Evolutionary conservation across 208 protist species (phyloP), one percentile per base, ranked within the genome.

Genomic region (Acanthamoeba lenticulata): DNA sequence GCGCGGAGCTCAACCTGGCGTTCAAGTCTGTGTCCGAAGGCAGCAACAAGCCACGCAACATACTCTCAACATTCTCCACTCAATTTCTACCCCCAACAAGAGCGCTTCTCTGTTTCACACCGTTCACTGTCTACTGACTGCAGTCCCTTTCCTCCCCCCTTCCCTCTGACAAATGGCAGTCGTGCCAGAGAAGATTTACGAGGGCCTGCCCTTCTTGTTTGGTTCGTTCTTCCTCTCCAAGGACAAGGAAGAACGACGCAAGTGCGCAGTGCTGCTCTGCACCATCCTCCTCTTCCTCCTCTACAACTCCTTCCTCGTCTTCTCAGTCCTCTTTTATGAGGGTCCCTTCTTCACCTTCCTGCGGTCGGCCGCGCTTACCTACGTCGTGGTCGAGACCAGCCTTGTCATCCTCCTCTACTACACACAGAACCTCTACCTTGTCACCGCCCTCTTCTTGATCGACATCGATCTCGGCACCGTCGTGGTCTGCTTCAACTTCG

Each of bases 311-410:
- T 83, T 83, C 24, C 45, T 90, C 40, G 34, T 60, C 24, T 44
- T 13, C n/a, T 67, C 55, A 19, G 83, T 47, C 17, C 17, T 90
- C 40, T 90, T 90, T 29, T 67, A 90, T 32, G 83, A 60, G 27
- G 55, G 55, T 2, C 83, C 83, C 29, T 90, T 90, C 83, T 90
- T 90, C 49, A 90, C 45, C 34, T 69, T 90, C 52, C 83, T 90
- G 9, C 42, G 45, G 6, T 69, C 83, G 27, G 83, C 83, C 29
- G 83, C 83, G 7, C 55, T 60, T 47, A 65, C 45, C 83, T 60
- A 60, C 45, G 3, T 90, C 27, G 29, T 49, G 38, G 72, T 83
- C 2, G 72, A 83, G 40, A 34, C 36, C 6, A 34, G 40, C 34
- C 83, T 90, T 24, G 32, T 90, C 32, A 24, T 67, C 2, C 32